phyloP scores from a whole-genome alignment of 768 basidiomycete species.

The Pleurotus sapidus region DNA sequence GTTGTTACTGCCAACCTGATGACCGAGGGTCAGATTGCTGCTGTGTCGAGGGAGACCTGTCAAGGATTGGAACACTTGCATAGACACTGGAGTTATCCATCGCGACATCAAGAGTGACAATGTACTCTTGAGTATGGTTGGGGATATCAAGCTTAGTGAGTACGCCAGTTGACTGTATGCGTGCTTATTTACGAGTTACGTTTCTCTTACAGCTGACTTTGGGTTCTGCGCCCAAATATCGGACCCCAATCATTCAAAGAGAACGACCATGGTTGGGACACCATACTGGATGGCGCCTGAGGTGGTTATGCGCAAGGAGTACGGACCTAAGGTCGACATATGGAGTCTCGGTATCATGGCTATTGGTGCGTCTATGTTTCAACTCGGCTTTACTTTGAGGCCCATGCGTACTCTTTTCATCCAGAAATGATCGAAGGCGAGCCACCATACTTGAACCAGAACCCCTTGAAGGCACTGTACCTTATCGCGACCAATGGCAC shows the following conservation, averaged over 20 bases:
- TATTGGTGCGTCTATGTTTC: conserved; percentile 58
- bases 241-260: conserved; percentile 83
- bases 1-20: conserved; percentile 95
- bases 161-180: conserved; percentile 19
- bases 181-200: conserved; percentile 4
- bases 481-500: conserved; percentile 98
- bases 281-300: conserved; percentile 99
- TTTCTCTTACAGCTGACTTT: conserved; percentile 72
- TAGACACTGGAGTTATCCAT: conserved; percentile 94
- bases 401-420: conserved; percentile 1
- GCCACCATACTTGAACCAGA: conserved; percentile 94
- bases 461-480: conserved; percentile 94
- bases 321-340: conserved; percentile 97
- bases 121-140: conserved; percentile 86
- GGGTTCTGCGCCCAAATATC: conserved; percentile 99
- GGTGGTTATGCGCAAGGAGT: conserved; percentile 96
- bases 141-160: conserved; percentile 98
- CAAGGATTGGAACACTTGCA: conserved; percentile 96
- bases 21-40: conserved; percentile 98
- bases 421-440: conserved; percentile 98
- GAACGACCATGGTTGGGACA: conserved; percentile 97
- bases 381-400: not conserved
- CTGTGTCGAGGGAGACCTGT: conserved; percentile 88
- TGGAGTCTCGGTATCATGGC: conserved; percentile 98
- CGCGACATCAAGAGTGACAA: conserved; percentile 99